A percentile compares a stretch with the other conserved stretches of the same genome.
These are phyloP conservation scores for Exophiala bonariae DNA, from an alignment of 2,329 filamentous ascomycete genomes.

Conservation along the genomic window DNA sequence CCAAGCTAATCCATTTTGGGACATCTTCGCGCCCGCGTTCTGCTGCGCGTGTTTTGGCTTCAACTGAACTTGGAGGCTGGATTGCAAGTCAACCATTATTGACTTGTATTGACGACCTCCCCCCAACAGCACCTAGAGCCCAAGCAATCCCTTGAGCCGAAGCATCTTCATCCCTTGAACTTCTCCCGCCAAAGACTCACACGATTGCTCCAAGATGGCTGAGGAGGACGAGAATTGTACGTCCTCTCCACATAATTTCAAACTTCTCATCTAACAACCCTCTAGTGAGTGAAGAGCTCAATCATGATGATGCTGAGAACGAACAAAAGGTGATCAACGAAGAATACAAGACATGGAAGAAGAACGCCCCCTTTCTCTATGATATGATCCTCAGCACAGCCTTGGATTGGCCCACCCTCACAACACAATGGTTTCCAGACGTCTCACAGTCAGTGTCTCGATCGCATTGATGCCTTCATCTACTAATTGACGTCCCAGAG, in stretches of 20 bases:
- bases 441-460: conserved; percentile 66
- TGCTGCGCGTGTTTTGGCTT: background rate
- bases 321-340: conserved; percentile 30
- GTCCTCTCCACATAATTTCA: conserved; percentile 1
- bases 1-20: background rate
- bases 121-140: no score
- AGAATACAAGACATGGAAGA: conserved; percentile 99
- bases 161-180: no score
- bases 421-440: conserved; percentile 97
- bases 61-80: background rate
- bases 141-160: no score
- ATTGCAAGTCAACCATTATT: no score
- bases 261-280: conserved; percentile 6
- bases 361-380: conserved; percentile 97
- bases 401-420: conserved; percentile 94
- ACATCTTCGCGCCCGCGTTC: background rate
- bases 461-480: conserved; percentile 1
- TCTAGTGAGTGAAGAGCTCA: conserved; percentile 60
- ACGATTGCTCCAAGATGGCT: conserved; percentile 20
- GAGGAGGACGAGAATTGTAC: conserved; percentile 31
- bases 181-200: background rate
- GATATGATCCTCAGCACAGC: conserved; percentile 96
- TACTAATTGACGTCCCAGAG: conserved; percentile 40
- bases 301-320: conserved; percentile 72
- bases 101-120: no score